Percentiles rank a stretch among this genome's conserved stretches.
phyloP scores from a whole-genome alignment of 768 basidiomycete species.

The Flagelloscypha sp. region DNA sequence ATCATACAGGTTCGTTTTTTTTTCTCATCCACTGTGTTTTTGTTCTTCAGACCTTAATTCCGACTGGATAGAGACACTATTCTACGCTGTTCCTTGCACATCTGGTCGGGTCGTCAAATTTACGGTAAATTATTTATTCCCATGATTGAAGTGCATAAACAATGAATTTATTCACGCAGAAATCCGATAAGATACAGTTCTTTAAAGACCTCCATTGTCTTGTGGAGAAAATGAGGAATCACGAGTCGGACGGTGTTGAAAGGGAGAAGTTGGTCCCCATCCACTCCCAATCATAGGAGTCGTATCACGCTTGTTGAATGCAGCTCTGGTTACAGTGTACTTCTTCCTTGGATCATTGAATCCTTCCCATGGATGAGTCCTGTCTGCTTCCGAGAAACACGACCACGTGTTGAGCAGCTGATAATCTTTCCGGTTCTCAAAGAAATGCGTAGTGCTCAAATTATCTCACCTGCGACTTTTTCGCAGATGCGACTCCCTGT shows the following conservation, averaged over 20 bases:
- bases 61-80: slow-evolving; percentile 46
- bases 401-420: too few relatives aligned
- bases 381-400: too few relatives aligned
- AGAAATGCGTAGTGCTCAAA: too few relatives aligned
- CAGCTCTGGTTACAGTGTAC: too few relatives aligned
- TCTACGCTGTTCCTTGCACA: slow-evolving; percentile 72
- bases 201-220: slow-evolving; percentile 27
- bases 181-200: slow-evolving; percentile 34
- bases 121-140: slow-evolving; percentile 38
- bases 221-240: slow-evolving; percentile 20
- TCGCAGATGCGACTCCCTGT: too few relatives aligned
- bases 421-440: too few relatives aligned
- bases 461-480: too few relatives aligned
- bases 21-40: not conserved
- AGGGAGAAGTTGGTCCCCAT: too few relatives aligned
- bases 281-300: too few relatives aligned
- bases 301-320: too few relatives aligned
- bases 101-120: slow-evolving; percentile 68
- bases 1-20: slow-evolving; percentile 11
- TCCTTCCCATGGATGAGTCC: too few relatives aligned
- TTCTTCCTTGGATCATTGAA: too few relatives aligned
- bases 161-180: slow-evolving; percentile 20
- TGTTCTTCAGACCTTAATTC: not conserved
- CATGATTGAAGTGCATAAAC: not conserved
- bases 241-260: slow-evolving; percentile 8